Evolutionary conservation across 2,329 filamentous ascomycete genomes (phyloP).

Genomic region (Ceratocystis harringtonii): DNA sequence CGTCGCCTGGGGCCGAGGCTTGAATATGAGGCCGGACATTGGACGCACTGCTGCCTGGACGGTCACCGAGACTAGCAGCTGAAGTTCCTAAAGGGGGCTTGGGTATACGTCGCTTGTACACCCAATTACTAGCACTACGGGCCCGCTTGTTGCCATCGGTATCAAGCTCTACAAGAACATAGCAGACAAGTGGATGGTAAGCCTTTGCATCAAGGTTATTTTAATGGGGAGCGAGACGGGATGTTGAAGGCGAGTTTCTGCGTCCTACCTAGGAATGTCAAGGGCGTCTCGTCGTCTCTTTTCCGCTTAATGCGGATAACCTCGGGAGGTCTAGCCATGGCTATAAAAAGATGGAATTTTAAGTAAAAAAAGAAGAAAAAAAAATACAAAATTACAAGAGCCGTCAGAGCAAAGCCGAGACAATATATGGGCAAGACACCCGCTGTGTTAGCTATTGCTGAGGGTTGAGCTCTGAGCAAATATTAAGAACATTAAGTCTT

Average conservation of each 20-base stretch:
- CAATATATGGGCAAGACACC: background rate
- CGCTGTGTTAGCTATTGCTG: background rate
- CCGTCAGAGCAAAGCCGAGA: background rate
- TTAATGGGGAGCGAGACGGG: background rate
- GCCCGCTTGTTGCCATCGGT: constrained; percentile 36
- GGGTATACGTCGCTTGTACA: constrained; percentile 39
- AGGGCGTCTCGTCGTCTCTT: constrained; percentile 37
- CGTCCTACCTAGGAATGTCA: constrained; percentile 38
- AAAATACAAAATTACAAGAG: background rate
- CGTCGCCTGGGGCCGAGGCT: constrained; percentile 29
- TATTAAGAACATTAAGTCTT: background rate
- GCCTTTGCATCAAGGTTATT: background rate
- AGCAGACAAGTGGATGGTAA: background rate
- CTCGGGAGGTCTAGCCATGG: constrained; percentile 43
- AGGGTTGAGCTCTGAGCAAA: background rate
- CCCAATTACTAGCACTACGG: constrained; percentile 35
- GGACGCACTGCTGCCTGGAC: constrained; percentile 19
- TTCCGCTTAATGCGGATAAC: constrained; percentile 48
- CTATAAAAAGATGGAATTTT: background rate
- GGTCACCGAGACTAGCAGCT: background rate
- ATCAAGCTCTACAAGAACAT: constrained; percentile 32
- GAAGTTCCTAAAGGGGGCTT: constrained; percentile 21
- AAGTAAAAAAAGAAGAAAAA: background rate
- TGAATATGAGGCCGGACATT: constrained; percentile 32
- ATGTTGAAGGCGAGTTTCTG: constrained; percentile 20